Percentiles rank a stretch among this genome's conserved stretches.
Conservation (phyloP, 495 filamentous ascomycete genomes). For the Echria macrotheca region DNA sequence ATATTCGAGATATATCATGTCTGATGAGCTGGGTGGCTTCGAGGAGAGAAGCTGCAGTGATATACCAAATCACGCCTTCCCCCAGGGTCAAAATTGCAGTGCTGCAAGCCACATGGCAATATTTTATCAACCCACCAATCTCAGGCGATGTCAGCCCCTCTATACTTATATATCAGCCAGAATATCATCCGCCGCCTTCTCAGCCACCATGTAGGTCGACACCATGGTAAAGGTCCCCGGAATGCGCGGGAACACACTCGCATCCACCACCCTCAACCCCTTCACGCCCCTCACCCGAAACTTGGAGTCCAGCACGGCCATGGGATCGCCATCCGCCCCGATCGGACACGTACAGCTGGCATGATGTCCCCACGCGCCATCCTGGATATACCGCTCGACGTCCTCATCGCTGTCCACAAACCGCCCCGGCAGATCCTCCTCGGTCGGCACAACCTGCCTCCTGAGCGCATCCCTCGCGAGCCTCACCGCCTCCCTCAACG, state of each 20-base stretch:
- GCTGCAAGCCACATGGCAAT: too few species aligned
- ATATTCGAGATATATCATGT: too few species aligned
- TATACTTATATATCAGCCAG: too few species aligned
- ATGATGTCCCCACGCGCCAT: conserved; percentile 56
- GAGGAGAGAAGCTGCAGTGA: too few species aligned
- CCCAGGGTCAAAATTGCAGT: too few species aligned
- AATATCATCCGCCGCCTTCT: conserved; percentile 49
- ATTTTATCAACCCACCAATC: too few species aligned
- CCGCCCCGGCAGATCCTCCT: conserved; percentile 46
- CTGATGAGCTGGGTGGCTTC: too few species aligned
- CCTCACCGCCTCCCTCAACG: conserved; percentile 43
- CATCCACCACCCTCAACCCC: conserved; percentile 59
- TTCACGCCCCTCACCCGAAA: conserved; percentile 53
- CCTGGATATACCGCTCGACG: conserved; percentile 44
- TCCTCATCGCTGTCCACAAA: conserved; percentile 36
- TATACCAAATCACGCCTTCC: too few species aligned
- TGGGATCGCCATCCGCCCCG: conserved; percentile 47
- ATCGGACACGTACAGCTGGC: conserved; percentile 55
- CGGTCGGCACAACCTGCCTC: conserved; percentile 30
- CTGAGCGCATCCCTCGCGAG: conserved; percentile 39
- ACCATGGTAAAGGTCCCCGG: conserved; percentile 51
- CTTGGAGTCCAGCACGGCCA: conserved; percentile 53
- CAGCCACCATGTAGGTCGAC: conserved; percentile 53
- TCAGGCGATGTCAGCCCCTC: too few species aligned
- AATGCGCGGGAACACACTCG: conserved; percentile 49